Conservation (phyloP, 2,329 filamentous ascomycete species). For the Ophiostoma tasmaniense region DNA sequence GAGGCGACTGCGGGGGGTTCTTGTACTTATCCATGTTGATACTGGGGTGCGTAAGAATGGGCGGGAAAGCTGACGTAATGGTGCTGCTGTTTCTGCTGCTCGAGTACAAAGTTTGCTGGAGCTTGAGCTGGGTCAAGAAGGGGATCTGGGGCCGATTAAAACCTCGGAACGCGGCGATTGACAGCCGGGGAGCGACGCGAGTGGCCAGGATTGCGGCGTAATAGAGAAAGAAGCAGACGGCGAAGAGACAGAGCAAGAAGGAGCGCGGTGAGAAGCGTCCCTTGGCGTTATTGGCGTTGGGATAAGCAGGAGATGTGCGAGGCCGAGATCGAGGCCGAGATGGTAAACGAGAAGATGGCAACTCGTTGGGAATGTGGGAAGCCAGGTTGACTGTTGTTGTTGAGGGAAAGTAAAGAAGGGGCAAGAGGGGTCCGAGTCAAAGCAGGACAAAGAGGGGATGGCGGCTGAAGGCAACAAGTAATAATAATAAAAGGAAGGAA, state of each 20-base stretch:
- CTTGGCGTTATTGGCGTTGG: neutral
- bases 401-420: neutral
- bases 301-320: conserved; percentile 26
- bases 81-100: neutral
- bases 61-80: conserved; percentile 21
- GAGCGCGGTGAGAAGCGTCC: conserved; percentile 8
- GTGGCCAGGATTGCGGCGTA: conserved; percentile 58
- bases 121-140: conserved; percentile 14
- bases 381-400: conserved; percentile 11
- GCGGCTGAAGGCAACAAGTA: neutral
- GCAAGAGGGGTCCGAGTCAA: neutral
- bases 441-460: neutral
- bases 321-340: conserved; percentile 1
- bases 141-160: conserved; percentile 12
- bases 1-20: conserved; percentile 68
- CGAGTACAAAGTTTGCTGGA: neutral
- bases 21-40: conserved; percentile 60
- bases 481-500: neutral
- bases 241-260: conserved; percentile 40
- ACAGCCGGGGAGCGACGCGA: conserved; percentile 50
- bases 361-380: conserved; percentile 10
- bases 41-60: conserved; percentile 40
- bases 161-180: conserved; percentile 45
- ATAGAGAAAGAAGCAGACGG: conserved; percentile 48
- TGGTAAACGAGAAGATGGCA: conserved; percentile 29